Evolutionary conservation across 495 filamentous ascomycete genomes (phyloP), one percentile per base, ranked within the genome.

Genomic region (Chaetomium cochliodes): DNA sequence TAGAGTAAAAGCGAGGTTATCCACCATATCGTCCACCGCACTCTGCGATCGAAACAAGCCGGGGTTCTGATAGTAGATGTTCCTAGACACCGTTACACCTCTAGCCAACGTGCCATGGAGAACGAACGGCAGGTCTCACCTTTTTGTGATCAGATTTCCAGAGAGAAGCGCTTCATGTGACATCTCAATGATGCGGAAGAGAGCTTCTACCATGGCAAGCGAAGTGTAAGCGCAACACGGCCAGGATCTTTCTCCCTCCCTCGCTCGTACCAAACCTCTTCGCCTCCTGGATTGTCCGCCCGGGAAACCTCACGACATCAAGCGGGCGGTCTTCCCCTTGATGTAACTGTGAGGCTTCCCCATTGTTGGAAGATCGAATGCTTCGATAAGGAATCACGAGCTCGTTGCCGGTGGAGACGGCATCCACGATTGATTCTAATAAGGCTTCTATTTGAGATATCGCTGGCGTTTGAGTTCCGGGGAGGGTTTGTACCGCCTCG

Each of bases 61-160:
- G 0, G 90, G 87, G 68, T 96, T 85, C 61, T 89, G 88, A 73
- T 98, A 98, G 75, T 91, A 98, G 16, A 98, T 90, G 65, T 94
- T 92, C 69, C 94, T 96, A 25, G 5, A 33, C 20, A 3, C 9
- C 2, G 33, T 37, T 8, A 37, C 33, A 8, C 26, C 4, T 41
- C 1, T 22, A 1, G n/a, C 5, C 9, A 22, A 61, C 33, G 3
- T 37, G 5, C 11, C 2, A 47, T 6, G 5, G 25, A 49, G 6
- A 33, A 11, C 11, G 37, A 15, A 5, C 61, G 67, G 33, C 33
- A 37, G 11, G 33, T 37, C 33, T 39, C 52, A 93, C 92, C 92
- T 87, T 77, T 93, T 96, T 0, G 90, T 92, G 50, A 91, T 83
- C n/a, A 89, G 68, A 25, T 80, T 74, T 28, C 86, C 85, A 0